Percentiles rank a stretch among this genome's conserved stretches.
These are phyloP conservation scores for Hypoxylon lienhwacheense DNA, from an alignment of 495 filamentous ascomycete species.

Conservation along the genomic window DNA sequence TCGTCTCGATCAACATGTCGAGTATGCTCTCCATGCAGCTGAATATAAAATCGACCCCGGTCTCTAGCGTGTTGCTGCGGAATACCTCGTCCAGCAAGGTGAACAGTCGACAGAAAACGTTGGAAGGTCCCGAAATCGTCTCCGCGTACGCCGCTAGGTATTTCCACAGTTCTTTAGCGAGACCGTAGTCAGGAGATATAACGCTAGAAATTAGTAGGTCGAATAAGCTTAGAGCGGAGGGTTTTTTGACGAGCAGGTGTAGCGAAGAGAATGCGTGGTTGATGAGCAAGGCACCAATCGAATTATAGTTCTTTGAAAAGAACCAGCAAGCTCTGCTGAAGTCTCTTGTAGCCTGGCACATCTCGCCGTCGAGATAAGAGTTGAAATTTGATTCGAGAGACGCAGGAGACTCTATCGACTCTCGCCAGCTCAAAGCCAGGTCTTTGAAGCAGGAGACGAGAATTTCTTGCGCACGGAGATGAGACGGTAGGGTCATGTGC, in stretches of 20 bases:
- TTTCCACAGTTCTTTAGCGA: slow-evolving; percentile 27
- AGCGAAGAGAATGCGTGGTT: slow-evolving; percentile 25
- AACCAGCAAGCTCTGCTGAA: slow-evolving; percentile 34
- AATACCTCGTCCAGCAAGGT: slow-evolving; percentile 21
- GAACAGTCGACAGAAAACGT: slow-evolving; percentile 21
- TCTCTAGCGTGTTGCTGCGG: slow-evolving; percentile 15
- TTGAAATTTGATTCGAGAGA: slow-evolving; percentile 24
- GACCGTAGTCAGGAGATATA: slow-evolving; percentile 26
- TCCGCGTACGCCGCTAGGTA: slow-evolving; percentile 29
- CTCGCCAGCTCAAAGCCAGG: slow-evolving; percentile 21
- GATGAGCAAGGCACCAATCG: slow-evolving; percentile 23
- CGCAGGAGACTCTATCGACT: slow-evolving; percentile 10
- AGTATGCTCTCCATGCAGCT: slow-evolving; percentile 32
- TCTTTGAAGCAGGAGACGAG: slow-evolving; percentile 30
- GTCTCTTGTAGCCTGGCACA: slow-evolving; percentile 31
- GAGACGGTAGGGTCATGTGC: slow-evolving; percentile 26
- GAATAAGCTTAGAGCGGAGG: slow-evolving; percentile 26
- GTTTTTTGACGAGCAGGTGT: slow-evolving; percentile 18
- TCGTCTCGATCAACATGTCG: slow-evolving; percentile 26
- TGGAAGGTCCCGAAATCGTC: slow-evolving; percentile 8
- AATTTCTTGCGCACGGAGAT: slow-evolving; percentile 32
- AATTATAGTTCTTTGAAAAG: slow-evolving; percentile 20
- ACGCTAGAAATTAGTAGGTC: slow-evolving; percentile 28
- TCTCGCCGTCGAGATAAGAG: slow-evolving; percentile 25
- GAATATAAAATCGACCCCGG: slow-evolving; percentile 24